Evolutionary conservation across 306 rosid species (phyloP), one percentile per base, ranked within the genome.

Genomic region (Corylus avellana): DNA sequence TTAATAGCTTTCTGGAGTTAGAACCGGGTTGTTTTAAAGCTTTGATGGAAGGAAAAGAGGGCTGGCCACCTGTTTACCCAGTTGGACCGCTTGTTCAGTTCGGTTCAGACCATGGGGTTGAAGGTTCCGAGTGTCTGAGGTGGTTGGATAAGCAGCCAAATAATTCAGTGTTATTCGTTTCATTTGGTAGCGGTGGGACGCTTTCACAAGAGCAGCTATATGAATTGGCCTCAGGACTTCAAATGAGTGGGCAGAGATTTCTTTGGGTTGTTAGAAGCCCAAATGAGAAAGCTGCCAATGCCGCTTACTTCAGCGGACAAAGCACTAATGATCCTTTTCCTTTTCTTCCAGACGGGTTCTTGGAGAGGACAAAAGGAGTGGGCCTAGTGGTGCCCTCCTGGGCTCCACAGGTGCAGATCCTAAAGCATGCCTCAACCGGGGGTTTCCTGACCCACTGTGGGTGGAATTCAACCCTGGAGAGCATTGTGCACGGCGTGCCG

Each of bases 381-480:
- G 86, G 78, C 2, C 20, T 79, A 5, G 82, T 83, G 4, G 79
- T 83, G 35, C 13, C 53, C 4, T 46, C 20, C 0, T 83, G 86
- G 86, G 83, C 70, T 14, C 83, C 86, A 3, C 64, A 79, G 50
- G 77, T 71, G 7, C 59, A 54, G 16, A 42, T 83, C 17, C 29
- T 75, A 25, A 64, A 27, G 35, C 83, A 75, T n/a, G 66, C 0
- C 0, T 75, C 80, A 11, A 75, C 63, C 0, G 81, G 83, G 0
- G 81, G 86, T 50, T 79, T 79, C 11, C 4, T 83, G 69, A 25
- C 50, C 8, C 86, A 83, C 17, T 83, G 75, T 11, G 83, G 86
- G 37, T 83, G 80, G 86, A 83, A 83, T 51, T 83, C 86, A 1
- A 63, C 59, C 4, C 37, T 79, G 7, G 83, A 83, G 70, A 83